phyloP scores from a whole-genome alignment of 192 early-diverging fungal species.

The Podochytrium sp. region DNA sequence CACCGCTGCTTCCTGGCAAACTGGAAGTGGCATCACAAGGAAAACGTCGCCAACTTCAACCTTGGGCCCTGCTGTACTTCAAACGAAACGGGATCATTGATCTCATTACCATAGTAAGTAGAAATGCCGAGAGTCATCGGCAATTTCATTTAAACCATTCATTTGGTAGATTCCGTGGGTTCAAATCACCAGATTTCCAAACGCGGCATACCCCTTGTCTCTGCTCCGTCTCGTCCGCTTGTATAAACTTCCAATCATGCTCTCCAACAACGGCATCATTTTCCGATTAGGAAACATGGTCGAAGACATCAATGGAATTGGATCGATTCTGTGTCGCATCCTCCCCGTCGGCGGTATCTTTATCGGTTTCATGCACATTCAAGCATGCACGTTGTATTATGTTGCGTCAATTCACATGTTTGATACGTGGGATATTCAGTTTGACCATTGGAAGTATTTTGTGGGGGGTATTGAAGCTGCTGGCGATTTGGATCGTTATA shows the following conservation, averaged over 20 bases:
- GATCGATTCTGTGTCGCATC: conserved; percentile 4
- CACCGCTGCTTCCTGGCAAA: not conserved
- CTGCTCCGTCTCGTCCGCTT: not conserved
- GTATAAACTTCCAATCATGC: not conserved
- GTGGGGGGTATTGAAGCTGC: not conserved
- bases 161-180: conserved; percentile 15
- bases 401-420: not conserved
- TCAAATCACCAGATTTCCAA: not conserved
- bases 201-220: not conserved
- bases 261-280: not conserved
- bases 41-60: not conserved
- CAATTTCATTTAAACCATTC: not conserved
- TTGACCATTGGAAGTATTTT: conserved; percentile 10
- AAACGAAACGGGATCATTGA: not conserved
- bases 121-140: not conserved
- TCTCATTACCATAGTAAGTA: not conserved
- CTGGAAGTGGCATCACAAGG: not conserved
- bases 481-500: not conserved
- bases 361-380: not conserved
- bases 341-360: not conserved
- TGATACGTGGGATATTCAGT: conserved; percentile 2
- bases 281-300: not conserved
- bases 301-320: not conserved
- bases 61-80: not conserved
- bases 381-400: conserved; percentile 11